Evolutionary conservation across 73 alveolate genomes (phyloP), one percentile per base, ranked within the genome.

Genomic region (Paramecium primaurelia): DNA sequence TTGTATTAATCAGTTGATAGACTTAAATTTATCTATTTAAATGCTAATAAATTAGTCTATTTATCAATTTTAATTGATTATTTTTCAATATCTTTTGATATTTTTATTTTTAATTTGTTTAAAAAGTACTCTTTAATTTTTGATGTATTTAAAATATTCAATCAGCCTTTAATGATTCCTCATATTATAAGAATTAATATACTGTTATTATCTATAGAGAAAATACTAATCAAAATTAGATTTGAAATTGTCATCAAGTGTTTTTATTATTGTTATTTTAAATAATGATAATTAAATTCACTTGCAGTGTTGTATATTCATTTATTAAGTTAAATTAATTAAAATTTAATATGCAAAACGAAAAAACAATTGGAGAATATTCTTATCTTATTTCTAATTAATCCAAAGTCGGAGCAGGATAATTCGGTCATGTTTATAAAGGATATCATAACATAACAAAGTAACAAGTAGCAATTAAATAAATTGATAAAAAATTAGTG

Each of bases 281-380:
- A 16, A 12, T 49, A 49, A 49, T 12, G 14, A 12, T 12, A 42
- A 10, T 49, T 14, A 9, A 2, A 12, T 3, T 4, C 8, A 49
- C 2, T 49, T 12, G 59, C 8, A 12, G 8, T 12, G 9, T 49
- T 6, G 4, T 12, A 12, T 49, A 49, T 49, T 49, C 22, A 49
- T 49, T 28, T 4, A 49, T 49, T 12, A 12, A 14, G 59, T 49
- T 49, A 49, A 49, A 12, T 49, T 49, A 49, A 14, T 49, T 30
- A 59, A 59, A 59, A 64, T 64, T 64, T 64, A 64, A 28, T 64
- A 73, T 73, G 87, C 87, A 37, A 2, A 73, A 73, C 87, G 87
- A 73, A 73, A 73, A 73, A 73, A 38, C 37, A 2, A 73, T 73
- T 36, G 87, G 87, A 16, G 59, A 73, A 4, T 73, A 73, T 36